These are phyloP conservation scores for Botrytis galanthina DNA, from an alignment of 2,329 filamentous ascomycete genomes.

Conservation along the genomic window DNA sequence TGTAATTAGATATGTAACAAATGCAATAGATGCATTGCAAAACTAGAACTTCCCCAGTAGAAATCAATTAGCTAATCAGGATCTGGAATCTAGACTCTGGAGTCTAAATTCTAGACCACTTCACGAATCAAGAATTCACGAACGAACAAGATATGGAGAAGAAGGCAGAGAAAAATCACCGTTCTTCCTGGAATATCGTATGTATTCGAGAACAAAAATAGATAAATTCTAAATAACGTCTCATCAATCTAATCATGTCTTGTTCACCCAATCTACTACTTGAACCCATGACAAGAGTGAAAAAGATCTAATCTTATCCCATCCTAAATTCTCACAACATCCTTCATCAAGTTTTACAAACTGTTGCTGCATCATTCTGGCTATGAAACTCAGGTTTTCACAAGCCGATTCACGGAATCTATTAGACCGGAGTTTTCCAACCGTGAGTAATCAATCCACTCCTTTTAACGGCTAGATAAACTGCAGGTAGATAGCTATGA, in stretches of 20 bases:
- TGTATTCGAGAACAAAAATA: neutral
- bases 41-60: neutral
- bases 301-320: neutral
- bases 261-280: neutral
- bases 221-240: neutral
- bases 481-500: neutral
- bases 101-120: neutral
- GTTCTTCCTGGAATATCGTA: neutral
- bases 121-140: neutral
- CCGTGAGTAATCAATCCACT: neutral
- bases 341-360: neutral
- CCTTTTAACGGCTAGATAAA: neutral
- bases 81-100: neutral
- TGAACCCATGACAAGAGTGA: neutral
- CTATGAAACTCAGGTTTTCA: neutral
- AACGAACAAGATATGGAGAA: neutral
- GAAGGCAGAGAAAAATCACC: neutral
- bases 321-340: neutral
- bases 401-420: neutral
- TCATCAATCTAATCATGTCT: neutral
- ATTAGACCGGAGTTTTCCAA: neutral
- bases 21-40: neutral
- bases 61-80: neutral
- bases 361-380: neutral
- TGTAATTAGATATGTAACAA: no score